phyloP scores from a whole-genome alignment of 129 eudicot genomes.

The Chrysanthemum makinoi region DNA sequence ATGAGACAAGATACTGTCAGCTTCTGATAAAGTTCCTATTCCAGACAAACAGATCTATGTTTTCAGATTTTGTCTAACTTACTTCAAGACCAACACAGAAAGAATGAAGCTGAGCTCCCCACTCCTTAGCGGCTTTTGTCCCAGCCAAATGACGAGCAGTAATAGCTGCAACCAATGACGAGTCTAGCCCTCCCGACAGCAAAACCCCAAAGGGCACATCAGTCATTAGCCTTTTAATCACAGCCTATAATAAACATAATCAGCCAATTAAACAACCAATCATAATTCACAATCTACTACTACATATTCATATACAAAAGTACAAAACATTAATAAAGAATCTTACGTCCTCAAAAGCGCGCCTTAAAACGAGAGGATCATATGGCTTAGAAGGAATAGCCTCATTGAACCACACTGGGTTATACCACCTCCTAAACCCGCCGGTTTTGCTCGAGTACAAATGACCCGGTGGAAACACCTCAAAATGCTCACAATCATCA shows the following conservation, averaged over 20 bases:
- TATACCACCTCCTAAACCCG: conserved; percentile 61
- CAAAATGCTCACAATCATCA: conserved; percentile 80
- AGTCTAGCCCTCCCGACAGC: conserved; percentile 79
- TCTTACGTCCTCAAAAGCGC: conserved; percentile 66
- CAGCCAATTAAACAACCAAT: too few relatives aligned
- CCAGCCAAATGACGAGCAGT: conserved; percentile 70
- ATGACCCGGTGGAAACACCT: conserved; percentile 75
- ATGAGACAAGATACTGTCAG: too few relatives aligned
- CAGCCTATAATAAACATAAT: conserved; percentile 42
- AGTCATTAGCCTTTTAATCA: conserved; percentile 74
- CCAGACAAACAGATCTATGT: too few relatives aligned
- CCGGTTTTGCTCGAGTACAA: conserved; percentile 65
- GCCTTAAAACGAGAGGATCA: conserved; percentile 64
- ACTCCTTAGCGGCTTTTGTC: conserved; percentile 68
- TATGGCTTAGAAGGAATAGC: conserved; percentile 60
- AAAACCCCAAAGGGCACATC: conserved; percentile 87
- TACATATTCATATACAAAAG: neutral
- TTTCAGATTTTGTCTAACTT: neutral
- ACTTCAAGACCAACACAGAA: conserved; percentile 83
- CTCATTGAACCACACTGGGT: conserved; percentile 76
- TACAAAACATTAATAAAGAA: neutral
- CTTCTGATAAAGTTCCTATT: too few relatives aligned
- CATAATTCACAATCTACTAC: too few relatives aligned
- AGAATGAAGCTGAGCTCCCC: conserved; percentile 85
- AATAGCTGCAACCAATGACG: conserved; percentile 67